Base-by-base conservation (phyloP, 148 eudicot species). In the Amaranthus palmeri region DNA sequence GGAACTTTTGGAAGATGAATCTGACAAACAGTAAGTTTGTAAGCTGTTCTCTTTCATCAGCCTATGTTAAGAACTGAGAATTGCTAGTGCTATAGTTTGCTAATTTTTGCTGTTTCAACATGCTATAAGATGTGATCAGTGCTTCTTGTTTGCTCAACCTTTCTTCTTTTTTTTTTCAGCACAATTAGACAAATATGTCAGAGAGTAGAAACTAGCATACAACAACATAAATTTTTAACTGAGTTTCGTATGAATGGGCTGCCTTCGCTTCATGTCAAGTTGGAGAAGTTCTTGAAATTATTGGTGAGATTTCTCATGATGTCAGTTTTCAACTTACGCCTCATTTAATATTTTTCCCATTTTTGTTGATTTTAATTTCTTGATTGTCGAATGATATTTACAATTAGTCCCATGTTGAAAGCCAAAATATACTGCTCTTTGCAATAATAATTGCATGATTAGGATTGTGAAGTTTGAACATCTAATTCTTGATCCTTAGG, bases 271-370 rank as follows among this genome's bases (percentile, higher is more conserved):
- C 89, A 86, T 79, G 92, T 82, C 80, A 95, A 90, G 82, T 53
- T 95, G 88, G 99, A 92, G 84, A 90, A 86, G 80, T 89, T 95
- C 76, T 84, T 95, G 46, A 82, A 82, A 63, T 80, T 86, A 75
- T 83, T 95, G 88, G 99, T 95, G 79, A 85, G 69, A 68, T 76
- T 57, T 65, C 6, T 55, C 49, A n/a, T 73, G 49, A 42, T 65
- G 61, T 60, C 72, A 48, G 62, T 65, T 78, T 46, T 56, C n/a
- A 5, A 50, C 54, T 44, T 42, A 10, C 18, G 10, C 43, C 62
- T 11, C 10, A 40, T 6, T 53, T 36, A 6, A 25, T 25, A 6
- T 73, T 48, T 46, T 53, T 17, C 18, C 25, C 5, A 59, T 6
- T 48, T 70, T 14, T 12, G 40, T 15, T 12, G 5, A 46, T 12